phyloP scores from a whole-genome alignment of 371 early-diverging fungal species.

The Mortierella sp. region DNA sequence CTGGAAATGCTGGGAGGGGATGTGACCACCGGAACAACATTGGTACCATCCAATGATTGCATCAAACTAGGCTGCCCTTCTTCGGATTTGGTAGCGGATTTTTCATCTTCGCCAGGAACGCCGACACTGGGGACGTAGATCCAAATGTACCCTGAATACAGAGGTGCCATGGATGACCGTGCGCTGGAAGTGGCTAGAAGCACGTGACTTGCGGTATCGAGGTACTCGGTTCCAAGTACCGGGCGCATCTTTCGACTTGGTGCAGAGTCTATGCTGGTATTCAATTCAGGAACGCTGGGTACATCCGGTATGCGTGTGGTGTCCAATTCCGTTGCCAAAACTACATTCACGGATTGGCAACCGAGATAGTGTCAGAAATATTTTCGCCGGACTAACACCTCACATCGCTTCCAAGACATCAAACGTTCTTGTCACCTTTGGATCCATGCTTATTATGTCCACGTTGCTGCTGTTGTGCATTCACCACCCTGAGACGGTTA shows the following conservation, averaged over 20 bases:
- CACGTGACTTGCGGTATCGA: conserved; percentile 37
- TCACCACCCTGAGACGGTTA: conserved; percentile 20
- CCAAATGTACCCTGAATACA: conserved; percentile 48
- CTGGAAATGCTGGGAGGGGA: neutral
- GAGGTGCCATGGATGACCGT: conserved; percentile 32
- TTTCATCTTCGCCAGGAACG: neutral
- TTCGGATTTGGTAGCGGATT: neutral
- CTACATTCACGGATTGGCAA: too few species aligned
- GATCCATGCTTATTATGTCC: conserved; percentile 9
- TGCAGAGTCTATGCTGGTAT: conserved; percentile 28
- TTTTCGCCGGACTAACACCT: too few species aligned
- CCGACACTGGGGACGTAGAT: conserved; percentile 24
- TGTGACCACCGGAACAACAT: neutral
- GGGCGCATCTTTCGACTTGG: conserved; percentile 24
- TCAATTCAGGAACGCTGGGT: conserved; percentile 28
- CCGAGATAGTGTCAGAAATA: too few species aligned
- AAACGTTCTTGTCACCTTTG: too few species aligned
- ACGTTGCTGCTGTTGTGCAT: conserved; percentile 8
- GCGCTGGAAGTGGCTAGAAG: conserved; percentile 40
- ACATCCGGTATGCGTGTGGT: conserved; percentile 13
- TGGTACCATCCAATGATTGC: too few species aligned
- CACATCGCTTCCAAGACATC: too few species aligned
- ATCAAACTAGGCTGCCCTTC: too few species aligned
- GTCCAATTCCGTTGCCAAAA: conserved; percentile 9
- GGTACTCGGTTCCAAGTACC: conserved; percentile 45